Evolutionary conservation across 768 basidiomycete genomes (phyloP).

Genomic region (Tubosaeta brunneosetosa): DNA sequence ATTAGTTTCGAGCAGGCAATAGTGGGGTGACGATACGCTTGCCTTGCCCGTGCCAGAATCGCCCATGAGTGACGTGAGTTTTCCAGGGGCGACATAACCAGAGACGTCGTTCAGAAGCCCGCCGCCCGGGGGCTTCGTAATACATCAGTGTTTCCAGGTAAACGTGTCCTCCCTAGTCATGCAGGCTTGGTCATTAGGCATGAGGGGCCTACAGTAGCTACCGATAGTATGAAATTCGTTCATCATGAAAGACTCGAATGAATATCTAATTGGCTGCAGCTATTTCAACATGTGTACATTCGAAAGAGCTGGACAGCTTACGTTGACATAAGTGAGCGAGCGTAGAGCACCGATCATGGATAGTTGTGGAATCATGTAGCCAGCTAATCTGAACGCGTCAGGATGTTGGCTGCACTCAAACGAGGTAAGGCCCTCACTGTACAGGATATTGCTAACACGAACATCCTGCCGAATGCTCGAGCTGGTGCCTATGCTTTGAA

Average conservation of each 20-base stretch:
- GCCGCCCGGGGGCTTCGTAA: constrained; percentile 59
- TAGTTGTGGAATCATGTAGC: constrained; percentile 55
- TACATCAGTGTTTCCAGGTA: constrained; percentile 71
- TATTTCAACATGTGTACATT: not conserved
- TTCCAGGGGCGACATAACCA: constrained; percentile 79
- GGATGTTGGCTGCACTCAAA: not conserved
- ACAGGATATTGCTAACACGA: constrained; percentile 53
- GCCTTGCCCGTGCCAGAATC: constrained; percentile 50
- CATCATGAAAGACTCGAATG: constrained; percentile 66
- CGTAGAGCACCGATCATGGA: constrained; percentile 64
- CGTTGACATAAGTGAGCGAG: constrained; percentile 65
- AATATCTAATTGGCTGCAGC: constrained; percentile 48
- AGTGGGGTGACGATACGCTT: not conserved
- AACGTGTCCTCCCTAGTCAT: constrained; percentile 58
- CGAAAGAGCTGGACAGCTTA: constrained; percentile 36
- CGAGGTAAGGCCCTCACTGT: constrained; percentile 17
- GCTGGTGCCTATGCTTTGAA: constrained; percentile 58
- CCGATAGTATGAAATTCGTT: constrained; percentile 79
- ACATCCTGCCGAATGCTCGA: constrained; percentile 52
- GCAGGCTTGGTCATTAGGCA: constrained; percentile 69
- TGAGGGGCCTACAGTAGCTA: constrained; percentile 54
- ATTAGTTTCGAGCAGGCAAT: no score
- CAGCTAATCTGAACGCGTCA: constrained; percentile 26
- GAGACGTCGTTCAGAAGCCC: constrained; percentile 67
- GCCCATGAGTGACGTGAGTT: constrained; percentile 73